Evolutionary conservation across 2,329 filamentous ascomycete species (phyloP).

Genomic region (Ophiostoma ulmi): DNA sequence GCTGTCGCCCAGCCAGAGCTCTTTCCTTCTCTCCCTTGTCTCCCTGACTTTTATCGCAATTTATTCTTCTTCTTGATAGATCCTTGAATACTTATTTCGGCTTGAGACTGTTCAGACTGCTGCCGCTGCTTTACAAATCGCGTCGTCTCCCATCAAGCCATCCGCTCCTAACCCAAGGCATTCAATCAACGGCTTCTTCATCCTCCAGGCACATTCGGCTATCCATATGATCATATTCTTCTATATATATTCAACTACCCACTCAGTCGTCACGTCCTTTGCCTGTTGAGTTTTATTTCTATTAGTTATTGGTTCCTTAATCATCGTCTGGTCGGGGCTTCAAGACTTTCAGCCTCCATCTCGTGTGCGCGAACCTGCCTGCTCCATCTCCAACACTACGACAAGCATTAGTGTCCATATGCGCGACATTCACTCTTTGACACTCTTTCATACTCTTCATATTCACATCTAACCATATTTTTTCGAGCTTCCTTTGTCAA

Average conservation of each 20-base stretch:
- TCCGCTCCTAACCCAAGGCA: background rate
- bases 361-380: background rate
- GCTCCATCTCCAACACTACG: background rate
- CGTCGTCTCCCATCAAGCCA: background rate
- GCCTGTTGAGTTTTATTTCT: no score
- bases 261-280: no score
- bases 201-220: background rate
- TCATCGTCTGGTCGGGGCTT: background rate
- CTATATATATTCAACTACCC: background rate
- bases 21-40: background rate
- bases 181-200: background rate
- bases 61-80: background rate
- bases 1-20: background rate
- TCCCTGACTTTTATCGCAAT: background rate
- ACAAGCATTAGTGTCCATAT: background rate
- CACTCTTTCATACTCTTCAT: background rate
- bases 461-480: background rate
- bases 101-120: background rate
- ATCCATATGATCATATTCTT: background rate
- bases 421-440: background rate
- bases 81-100: background rate
- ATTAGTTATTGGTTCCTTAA: no score
- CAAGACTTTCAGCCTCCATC: background rate
- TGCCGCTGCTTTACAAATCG: background rate
- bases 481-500: background rate